These are phyloP conservation scores for Trifolium dubium DNA, from an alignment of 306 rosid species.

Conservation along the genomic window DNA sequence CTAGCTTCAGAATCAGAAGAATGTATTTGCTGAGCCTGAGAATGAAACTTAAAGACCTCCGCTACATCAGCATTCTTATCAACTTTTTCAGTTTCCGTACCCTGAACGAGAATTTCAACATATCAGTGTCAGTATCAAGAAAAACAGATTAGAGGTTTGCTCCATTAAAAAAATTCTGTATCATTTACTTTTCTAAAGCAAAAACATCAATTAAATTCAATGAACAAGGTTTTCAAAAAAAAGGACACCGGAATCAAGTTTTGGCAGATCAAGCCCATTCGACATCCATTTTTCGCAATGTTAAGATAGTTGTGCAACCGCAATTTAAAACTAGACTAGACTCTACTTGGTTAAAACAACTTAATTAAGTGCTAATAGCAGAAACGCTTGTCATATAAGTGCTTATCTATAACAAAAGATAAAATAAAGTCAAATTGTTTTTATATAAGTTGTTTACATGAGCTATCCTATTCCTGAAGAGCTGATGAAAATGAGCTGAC, in stretches of 20 bases:
- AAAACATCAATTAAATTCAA: slow-evolving; percentile 17
- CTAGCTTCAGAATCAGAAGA: slow-evolving; percentile 42
- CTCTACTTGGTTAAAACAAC: neutral
- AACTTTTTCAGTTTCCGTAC: slow-evolving; percentile 29
- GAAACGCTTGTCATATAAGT: neutral
- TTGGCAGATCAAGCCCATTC: neutral
- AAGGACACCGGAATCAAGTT: neutral
- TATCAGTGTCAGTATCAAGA: slow-evolving; percentile 23
- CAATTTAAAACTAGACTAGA: neutral
- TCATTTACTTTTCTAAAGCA: neutral
- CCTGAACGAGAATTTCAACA: slow-evolving; percentile 42
- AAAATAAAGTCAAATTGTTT: neutral
- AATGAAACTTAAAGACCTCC: slow-evolving; percentile 47
- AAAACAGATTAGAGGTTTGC: slow-evolving; percentile 13
- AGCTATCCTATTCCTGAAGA: neutral
- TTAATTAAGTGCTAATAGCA: neutral
- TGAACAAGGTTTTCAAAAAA: neutral
- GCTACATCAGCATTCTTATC: slow-evolving; percentile 36
- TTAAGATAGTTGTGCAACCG: neutral
- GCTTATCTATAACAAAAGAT: neutral
- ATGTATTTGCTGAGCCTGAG: slow-evolving; percentile 41
- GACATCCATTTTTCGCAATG: neutral
- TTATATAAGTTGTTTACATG: neutral
- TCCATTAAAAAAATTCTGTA: slow-evolving; percentile 7
- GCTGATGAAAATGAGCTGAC: neutral